These are phyloP conservation scores for Ustanciosporium gigantosporum DNA, from an alignment of 1,284 basidiomycete species.

Conservation along the genomic window DNA sequence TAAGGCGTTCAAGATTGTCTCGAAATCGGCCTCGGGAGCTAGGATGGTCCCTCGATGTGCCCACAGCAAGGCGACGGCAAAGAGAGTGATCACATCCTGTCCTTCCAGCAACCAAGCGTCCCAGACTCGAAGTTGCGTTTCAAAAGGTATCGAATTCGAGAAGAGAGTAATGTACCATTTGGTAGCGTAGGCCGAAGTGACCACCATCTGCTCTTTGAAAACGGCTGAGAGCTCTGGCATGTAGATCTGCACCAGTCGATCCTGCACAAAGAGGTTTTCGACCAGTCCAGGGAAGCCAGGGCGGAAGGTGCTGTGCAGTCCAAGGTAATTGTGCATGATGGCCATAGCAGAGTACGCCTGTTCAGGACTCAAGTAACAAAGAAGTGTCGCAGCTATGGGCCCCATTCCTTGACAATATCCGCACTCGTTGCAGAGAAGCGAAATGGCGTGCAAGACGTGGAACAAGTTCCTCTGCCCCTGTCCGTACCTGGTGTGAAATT, in stretches of 20 bases:
- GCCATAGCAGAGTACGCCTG: conserved; percentile 81
- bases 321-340: conserved; percentile 74
- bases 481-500: conserved; percentile 94
- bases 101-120: conserved; percentile 90
- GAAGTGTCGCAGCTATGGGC: conserved; percentile 88
- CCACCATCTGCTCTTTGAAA: conserved; percentile 77
- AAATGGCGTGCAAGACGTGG: conserved; percentile 90
- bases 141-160: conserved; percentile 92
- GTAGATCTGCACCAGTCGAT: conserved; percentile 77
- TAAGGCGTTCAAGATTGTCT: conserved; percentile 41
- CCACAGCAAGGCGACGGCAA: conserved; percentile 87
- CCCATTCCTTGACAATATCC: conserved; percentile 99
- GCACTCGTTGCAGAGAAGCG: conserved; percentile 79
- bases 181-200: conserved; percentile 90
- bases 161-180: conserved; percentile 97
- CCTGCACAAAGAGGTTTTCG: conserved; percentile 91
- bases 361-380: conserved; percentile 76
- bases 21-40: conserved; percentile 29
- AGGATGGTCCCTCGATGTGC: conserved; percentile 65
- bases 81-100: conserved; percentile 80
- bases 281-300: conserved; percentile 95
- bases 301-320: conserved; percentile 83
- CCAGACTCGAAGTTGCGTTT: conserved; percentile 91
- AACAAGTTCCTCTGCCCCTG: conserved; percentile 71
- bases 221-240: conserved; percentile 85